phyloP scores from a whole-genome alignment of 345 rosid species.

The Citrus maxima region DNA sequence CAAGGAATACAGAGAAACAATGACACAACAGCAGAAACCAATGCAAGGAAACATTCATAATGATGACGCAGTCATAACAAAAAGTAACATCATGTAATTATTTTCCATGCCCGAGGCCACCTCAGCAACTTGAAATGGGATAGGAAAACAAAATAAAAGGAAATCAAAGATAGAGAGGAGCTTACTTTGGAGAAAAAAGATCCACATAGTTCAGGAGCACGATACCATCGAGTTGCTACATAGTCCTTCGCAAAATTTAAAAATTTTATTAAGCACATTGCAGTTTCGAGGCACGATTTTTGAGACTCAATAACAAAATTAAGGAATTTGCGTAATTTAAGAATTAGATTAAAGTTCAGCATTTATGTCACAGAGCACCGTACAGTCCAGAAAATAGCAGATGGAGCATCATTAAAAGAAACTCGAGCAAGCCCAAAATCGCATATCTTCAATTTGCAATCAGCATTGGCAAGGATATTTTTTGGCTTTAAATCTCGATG shows the following conservation, averaged over 20 bases:
- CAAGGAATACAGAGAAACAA: background rate
- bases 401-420: constrained; percentile 93
- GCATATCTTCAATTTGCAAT: constrained; percentile 95
- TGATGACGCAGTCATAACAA: background rate
- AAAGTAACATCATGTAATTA: background rate
- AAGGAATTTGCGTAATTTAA: background rate
- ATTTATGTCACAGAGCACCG: constrained; percentile 28
- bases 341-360: background rate
- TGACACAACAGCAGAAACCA: background rate
- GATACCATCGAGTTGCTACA: constrained; percentile 99
- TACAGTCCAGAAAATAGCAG: constrained; percentile 98
- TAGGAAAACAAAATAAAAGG: constrained; percentile 1
- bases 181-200: constrained; percentile 97
- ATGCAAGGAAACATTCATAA: background rate
- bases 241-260: constrained; percentile 60
- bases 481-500: constrained; percentile 98
- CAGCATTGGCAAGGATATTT: constrained; percentile 98
- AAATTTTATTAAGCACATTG: constrained; percentile 11
- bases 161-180: constrained; percentile 5
- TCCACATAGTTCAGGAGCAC: constrained; percentile 99
- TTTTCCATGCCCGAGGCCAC: background rate
- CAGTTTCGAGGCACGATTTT: constrained; percentile 6
- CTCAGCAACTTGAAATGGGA: constrained; percentile 4
- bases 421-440: constrained; percentile 99
- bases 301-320: background rate